These are phyloP conservation scores for Phytophthora chlamydospora DNA, from an alignment of 352 stramenopile species.

Conservation along the genomic window DNA sequence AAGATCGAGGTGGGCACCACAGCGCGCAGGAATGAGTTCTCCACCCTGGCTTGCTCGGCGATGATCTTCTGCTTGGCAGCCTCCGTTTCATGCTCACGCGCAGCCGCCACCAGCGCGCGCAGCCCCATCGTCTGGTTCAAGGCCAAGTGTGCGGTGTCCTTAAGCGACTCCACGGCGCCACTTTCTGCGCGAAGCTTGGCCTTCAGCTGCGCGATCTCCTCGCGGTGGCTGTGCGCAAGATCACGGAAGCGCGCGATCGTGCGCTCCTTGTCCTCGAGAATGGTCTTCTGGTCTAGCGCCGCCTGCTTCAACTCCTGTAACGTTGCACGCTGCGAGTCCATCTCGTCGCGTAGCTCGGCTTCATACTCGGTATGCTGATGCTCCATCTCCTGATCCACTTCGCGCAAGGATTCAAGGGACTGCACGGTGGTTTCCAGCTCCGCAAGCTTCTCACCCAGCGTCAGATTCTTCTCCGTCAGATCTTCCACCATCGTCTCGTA, in stretches of 20 bases:
- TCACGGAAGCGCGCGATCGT: constrained; percentile 86
- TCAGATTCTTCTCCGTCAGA: constrained; percentile 89
- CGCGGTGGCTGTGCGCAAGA: constrained; percentile 63
- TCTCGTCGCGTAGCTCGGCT: constrained; percentile 73
- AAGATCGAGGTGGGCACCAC: constrained; percentile 78
- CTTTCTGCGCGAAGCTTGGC: constrained; percentile 74
- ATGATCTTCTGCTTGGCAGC: constrained; percentile 76
- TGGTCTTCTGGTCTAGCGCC: constrained; percentile 54
- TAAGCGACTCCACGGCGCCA: constrained; percentile 73
- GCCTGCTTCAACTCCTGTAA: constrained; percentile 70
- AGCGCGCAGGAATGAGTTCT: constrained; percentile 71
- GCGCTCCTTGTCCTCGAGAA: constrained; percentile 79
- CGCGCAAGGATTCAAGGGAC: constrained; percentile 80
- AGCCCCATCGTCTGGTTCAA: constrained; percentile 80
- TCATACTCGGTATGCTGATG: constrained; percentile 88
- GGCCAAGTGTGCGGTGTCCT: constrained; percentile 74
- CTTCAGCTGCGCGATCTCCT: constrained; percentile 79
- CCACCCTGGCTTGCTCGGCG: constrained; percentile 63
- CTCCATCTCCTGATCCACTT: constrained; percentile 90
- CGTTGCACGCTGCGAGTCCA: constrained; percentile 59
- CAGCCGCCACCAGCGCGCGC: constrained; percentile 57
- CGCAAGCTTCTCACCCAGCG: constrained; percentile 78
- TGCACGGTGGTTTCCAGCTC: constrained; percentile 75
- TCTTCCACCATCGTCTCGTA: constrained; percentile 91
- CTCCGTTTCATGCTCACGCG: constrained; percentile 70